Percentiles rank a stretch among this genome's conserved stretches.
These are phyloP conservation scores for Pythium aristosporum DNA, from an alignment of 352 stramenopile species.

Conservation along the genomic window DNA sequence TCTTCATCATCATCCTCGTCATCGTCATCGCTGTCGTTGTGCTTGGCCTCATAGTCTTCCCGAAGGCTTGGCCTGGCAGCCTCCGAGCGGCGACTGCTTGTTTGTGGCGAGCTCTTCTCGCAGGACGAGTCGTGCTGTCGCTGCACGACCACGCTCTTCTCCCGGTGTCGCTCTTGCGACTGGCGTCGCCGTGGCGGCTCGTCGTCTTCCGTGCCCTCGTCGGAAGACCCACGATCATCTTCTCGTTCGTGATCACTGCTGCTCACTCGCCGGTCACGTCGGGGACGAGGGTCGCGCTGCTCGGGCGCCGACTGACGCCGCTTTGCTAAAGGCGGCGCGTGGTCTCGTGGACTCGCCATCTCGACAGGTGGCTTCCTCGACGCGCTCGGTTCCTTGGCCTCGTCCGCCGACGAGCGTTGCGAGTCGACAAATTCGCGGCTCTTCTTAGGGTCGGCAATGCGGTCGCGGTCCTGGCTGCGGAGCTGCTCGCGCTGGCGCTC, in stretches of 20 bases:
- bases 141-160: not conserved
- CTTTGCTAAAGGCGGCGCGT: not conserved
- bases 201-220: constrained; percentile 1
- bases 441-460: constrained; percentile 32
- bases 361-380: not conserved
- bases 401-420: not conserved
- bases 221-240: not conserved
- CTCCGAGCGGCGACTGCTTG: not conserved
- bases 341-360: not conserved
- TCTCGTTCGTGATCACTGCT: constrained; percentile 10
- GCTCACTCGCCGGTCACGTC: constrained; percentile 7
- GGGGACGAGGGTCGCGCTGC: constrained; percentile 1
- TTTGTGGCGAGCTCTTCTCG: not conserved
- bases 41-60: constrained; percentile 14
- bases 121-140: constrained; percentile 6
- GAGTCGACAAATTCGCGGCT: constrained; percentile 4
- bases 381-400: constrained; percentile 1
- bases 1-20: constrained; percentile 14
- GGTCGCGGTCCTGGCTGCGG: constrained; percentile 30
- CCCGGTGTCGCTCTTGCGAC: not conserved
- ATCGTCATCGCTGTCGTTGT: constrained; percentile 15
- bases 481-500: constrained; percentile 10
- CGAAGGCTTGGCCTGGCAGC: not conserved
- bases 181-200: constrained; percentile 12
- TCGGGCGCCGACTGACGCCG: constrained; percentile 18